phyloP scores from a whole-genome alignment of 371 early-diverging fungal species.

The Rhizoclosmatium hyalinum region DNA sequence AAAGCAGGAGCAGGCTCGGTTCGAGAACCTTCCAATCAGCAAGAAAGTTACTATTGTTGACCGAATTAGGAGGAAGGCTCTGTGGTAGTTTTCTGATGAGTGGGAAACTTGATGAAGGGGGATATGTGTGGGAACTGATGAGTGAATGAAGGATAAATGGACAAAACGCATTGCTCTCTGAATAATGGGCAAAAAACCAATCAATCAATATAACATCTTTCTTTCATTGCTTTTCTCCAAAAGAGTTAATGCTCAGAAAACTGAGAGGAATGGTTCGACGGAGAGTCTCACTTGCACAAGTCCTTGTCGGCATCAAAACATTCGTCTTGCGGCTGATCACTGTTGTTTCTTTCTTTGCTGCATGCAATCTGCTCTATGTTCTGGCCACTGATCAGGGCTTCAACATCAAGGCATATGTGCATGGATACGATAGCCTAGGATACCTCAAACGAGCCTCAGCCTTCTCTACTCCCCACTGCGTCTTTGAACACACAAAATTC shows the following conservation, averaged over 20 bases:
- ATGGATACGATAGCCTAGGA: neutral
- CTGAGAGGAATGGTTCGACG: too few species aligned
- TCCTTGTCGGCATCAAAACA: neutral
- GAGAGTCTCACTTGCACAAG: too few species aligned
- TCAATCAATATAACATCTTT: too few species aligned
- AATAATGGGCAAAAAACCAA: too few species aligned
- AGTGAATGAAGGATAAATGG: too few species aligned
- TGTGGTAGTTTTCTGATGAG: slow-evolving; percentile 43
- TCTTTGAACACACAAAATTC: neutral
- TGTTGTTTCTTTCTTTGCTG: neutral
- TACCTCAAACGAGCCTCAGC: neutral
- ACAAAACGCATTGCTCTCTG: too few species aligned
- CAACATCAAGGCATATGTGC: neutral
- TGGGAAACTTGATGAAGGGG: neutral
- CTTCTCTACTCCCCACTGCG: neutral
- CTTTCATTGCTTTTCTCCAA: too few species aligned
- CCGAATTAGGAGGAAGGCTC: slow-evolving; percentile 47
- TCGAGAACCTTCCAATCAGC: slow-evolving; percentile 39
- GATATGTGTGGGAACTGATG: neutral
- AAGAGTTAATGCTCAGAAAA: too few species aligned
- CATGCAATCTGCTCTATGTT: neutral
- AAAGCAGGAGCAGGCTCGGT: slow-evolving; percentile 35
- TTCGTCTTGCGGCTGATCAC: neutral
- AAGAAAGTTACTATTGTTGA: slow-evolving; percentile 49
- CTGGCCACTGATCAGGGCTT: neutral